Base-by-base conservation (phyloP, 768 basidiomycete species). In the Amanita exitialis region DNA sequence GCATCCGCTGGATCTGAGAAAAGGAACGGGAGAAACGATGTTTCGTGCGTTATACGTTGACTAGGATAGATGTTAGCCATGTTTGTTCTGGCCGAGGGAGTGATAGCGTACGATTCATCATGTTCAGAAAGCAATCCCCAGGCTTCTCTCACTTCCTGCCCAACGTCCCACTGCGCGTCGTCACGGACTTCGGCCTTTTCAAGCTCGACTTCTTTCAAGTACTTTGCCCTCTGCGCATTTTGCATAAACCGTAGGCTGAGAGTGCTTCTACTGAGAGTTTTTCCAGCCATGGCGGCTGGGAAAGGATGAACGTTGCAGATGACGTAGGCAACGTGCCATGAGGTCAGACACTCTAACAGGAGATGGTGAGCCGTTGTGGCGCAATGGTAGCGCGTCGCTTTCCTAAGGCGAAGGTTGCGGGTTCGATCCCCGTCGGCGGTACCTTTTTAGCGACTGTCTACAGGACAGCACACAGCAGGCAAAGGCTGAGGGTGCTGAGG, bases 181-280 rank as follows among this genome's bases (percentile, higher is more conserved):
- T 85, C 82, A 58, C 76, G 71, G 23, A 82, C 70, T 57, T 72
- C 72, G 2, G 79, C 77, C 44, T 73, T 71, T 42, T 79, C 76
- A 1, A 69, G 63, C 55, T 78, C 72, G 13, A 74, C 73, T 51
- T 70, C 70, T 21, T 75, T 69, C 13, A 75, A 59, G 12, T 76
- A 70, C 53, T 80, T 78, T 18, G 75, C 69, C 1, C 77, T 72
- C 2, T 78, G 75, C 0, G 82, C 79, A 65, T 82, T 83, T 62
- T 83, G 83, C 83, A 86, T 86, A 61, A 86, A 86, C 2, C 77
- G 76, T 39, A 86, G 71, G 57, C 78, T 76, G 7, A 85, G 69
- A 0, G 83, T 84, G 25, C 81, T 74, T 23, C 71, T 75, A 63
- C 83, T 86, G 34, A 86, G 69, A 2, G 73, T 69, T 63, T 80